Base-by-base conservation (phyloP, 2,329 filamentous ascomycete species). In the Laburnicola sp. region DNA sequence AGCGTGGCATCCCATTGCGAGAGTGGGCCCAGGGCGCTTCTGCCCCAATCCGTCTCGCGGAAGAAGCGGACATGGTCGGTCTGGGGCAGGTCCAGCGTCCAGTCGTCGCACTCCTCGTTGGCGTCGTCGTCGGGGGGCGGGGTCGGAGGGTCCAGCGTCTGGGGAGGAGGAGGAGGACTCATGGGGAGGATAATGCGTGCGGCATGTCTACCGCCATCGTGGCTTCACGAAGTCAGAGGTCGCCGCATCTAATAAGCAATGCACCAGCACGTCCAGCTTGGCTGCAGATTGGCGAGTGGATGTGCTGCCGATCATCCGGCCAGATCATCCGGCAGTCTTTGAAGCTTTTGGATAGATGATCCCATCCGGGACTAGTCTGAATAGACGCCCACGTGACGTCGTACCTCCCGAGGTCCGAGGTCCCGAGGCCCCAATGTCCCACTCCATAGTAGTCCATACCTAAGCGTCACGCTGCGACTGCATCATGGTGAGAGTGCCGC, bases 61-160 rank as follows among this genome's bases (percentile, higher is more conserved):
- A 71, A 71, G 54, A 71, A 71, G 52, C 62, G 64, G 10, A 70
- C 60, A 59, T 71, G 68, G 16, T 62, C 59, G 3, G 62, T 69
- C 32, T 66, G 48, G 26, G 65, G 66, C 4, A 71, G 56, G 28
- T 59, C 56, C 26, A 52, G 53, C 3, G 66, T 69, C 69, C 68
- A 71, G 60, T 69, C 66, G 26, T 51, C 39, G 25, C 22, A 6
- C 3, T 39, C 25, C 11, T 32, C 41, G 28, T 25, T 9, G 31
- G 25, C 45, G 16, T 16, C 36, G 28, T 2, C 30, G 2, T 47
- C 45, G 2, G 45, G 45, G n/a, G 45, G 45, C 3, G 45, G 45
- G 7, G 45, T 47, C 26, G 22, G 11, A 21, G 32, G 43, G 32
- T 45, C 21, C 16, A 7, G 43, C 43, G 31, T 45, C 32, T 26